Percentiles rank a stretch among this genome's conserved stretches.
These are phyloP conservation scores for Sugiyamaella qingdaonensis DNA, from an alignment of 805 yeast species.

Conservation along the genomic window DNA sequence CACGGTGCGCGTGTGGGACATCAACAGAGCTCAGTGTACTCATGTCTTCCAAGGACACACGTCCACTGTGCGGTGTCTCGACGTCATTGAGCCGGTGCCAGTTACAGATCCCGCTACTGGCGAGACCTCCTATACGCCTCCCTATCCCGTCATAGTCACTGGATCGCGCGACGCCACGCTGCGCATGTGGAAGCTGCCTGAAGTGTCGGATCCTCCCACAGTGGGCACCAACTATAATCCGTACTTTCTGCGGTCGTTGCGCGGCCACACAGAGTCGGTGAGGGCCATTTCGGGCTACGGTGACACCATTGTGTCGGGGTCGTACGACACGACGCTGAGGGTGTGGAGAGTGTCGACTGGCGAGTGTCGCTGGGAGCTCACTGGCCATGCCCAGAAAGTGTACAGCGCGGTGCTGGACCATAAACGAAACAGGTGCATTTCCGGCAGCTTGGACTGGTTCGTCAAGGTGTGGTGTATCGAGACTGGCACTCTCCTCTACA, in stretches of 20 bases:
- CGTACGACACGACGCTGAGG: slow-evolving; percentile 84
- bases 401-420: slow-evolving; percentile 84
- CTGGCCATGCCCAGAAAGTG: slow-evolving; percentile 83
- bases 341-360: slow-evolving; percentile 87
- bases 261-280: slow-evolving; percentile 77
- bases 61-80: slow-evolving; percentile 89
- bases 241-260: slow-evolving; percentile 60
- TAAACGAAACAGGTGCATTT: slow-evolving; percentile 70
- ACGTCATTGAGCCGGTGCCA: slow-evolving; percentile 64
- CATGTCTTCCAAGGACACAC: slow-evolving; percentile 90
- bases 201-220: slow-evolving; percentile 36
- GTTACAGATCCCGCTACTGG: slow-evolving; percentile 56
- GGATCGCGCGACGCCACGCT: slow-evolving; percentile 85
- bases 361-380: slow-evolving; percentile 63
- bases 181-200: slow-evolving; percentile 79
- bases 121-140: slow-evolving; percentile 51
- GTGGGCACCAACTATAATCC: slow-evolving; percentile 41
- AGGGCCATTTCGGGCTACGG: slow-evolving; percentile 86
- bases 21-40: slow-evolving; percentile 77
- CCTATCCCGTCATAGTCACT: slow-evolving; percentile 67
- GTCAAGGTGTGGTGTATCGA: slow-evolving; percentile 87
- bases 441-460: slow-evolving; percentile 87
- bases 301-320: slow-evolving; percentile 78
- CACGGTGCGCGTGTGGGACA: slow-evolving; percentile 91
- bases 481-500: slow-evolving; percentile 63